Evolutionary conservation across 495 filamentous ascomycete genomes (phyloP).

Genomic region (Neurospora sp.): DNA sequence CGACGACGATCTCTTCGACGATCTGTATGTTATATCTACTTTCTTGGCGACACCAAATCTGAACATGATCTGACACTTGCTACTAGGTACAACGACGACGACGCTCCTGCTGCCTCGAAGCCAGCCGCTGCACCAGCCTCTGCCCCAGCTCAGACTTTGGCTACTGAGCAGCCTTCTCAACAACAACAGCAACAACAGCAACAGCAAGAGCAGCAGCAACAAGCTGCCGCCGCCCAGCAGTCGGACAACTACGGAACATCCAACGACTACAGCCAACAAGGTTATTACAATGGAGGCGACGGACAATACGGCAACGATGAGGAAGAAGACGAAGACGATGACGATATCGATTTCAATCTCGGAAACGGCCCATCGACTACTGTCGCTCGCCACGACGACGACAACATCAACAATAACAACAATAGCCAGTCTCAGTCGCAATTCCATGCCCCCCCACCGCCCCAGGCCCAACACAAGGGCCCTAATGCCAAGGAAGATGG

Average conservation of each 20-base stretch:
- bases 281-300: slow-evolving; percentile 33
- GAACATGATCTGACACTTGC: slow-evolving; percentile 4
- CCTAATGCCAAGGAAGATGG: slow-evolving; percentile 92
- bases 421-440: slow-evolving; percentile 4
- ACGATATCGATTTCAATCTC: slow-evolving; percentile 52
- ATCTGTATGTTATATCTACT: slow-evolving; percentile 59
- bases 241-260: background rate
- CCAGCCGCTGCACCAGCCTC: slow-evolving; percentile 33
- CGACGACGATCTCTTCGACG: slow-evolving; percentile 96
- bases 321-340: slow-evolving; percentile 55
- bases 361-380: slow-evolving; percentile 31
- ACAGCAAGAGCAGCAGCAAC: slow-evolving; percentile 45
- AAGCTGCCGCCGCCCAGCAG: slow-evolving; percentile 21
- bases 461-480: slow-evolving; percentile 26
- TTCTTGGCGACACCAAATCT: background rate
- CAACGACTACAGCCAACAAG: slow-evolving; percentile 3
- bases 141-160: slow-evolving; percentile 23
- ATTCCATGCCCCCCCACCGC: slow-evolving; percentile 17
- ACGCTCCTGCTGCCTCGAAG: slow-evolving; percentile 17
- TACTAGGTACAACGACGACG: slow-evolving; percentile 79
- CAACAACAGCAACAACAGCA: slow-evolving; percentile 33
- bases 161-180: slow-evolving; percentile 16
- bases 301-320: slow-evolving; percentile 47
- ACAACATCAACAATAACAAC: slow-evolving; percentile 17
- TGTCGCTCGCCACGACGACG: slow-evolving; percentile 26